Conservation (phyloP, 2,329 filamentous ascomycete genomes). For the Mariannaea sp. region DNA sequence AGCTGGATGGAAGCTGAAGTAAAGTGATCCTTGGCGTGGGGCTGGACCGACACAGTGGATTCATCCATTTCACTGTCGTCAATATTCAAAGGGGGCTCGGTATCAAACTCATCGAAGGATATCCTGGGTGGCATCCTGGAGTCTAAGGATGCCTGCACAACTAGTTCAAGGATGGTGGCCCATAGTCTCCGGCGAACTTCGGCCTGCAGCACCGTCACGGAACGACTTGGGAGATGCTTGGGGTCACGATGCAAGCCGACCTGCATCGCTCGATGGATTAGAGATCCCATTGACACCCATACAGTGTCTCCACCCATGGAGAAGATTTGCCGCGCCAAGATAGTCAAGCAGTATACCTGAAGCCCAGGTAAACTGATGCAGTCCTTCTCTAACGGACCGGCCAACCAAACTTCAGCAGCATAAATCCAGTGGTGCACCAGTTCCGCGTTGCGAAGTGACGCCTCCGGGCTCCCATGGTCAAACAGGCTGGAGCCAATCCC, state of each 20-base stretch:
- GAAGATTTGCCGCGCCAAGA: slow-evolving; percentile 49
- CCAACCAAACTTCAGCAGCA: slow-evolving; percentile 48
- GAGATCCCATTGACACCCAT: slow-evolving; percentile 49
- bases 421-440: slow-evolving; percentile 47
- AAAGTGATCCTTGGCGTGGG: neutral
- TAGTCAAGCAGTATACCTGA: slow-evolving; percentile 47
- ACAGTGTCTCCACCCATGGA: slow-evolving; percentile 47
- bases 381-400: slow-evolving; percentile 46
- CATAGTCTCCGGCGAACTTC: slow-evolving; percentile 50
- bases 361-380: slow-evolving; percentile 40
- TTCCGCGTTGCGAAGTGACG: slow-evolving; percentile 28
- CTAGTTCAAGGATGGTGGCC: slow-evolving; percentile 50
- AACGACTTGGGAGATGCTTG: slow-evolving; percentile 40
- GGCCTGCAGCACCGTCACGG: slow-evolving; percentile 41
- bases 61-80: slow-evolving; percentile 27
- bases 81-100: slow-evolving; percentile 43
- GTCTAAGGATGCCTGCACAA: slow-evolving; percentile 46
- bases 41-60: neutral
- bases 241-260: slow-evolving; percentile 53
- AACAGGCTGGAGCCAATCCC: slow-evolving; percentile 46
- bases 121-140: slow-evolving; percentile 47
- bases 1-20: slow-evolving; percentile 46
- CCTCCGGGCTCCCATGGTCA: slow-evolving; percentile 30
- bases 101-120: slow-evolving; percentile 48
- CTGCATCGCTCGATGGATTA: slow-evolving; percentile 50